These are phyloP conservation scores for Fusarium poae DNA, from an alignment of 2,329 filamentous ascomycete species.

Conservation along the genomic window DNA sequence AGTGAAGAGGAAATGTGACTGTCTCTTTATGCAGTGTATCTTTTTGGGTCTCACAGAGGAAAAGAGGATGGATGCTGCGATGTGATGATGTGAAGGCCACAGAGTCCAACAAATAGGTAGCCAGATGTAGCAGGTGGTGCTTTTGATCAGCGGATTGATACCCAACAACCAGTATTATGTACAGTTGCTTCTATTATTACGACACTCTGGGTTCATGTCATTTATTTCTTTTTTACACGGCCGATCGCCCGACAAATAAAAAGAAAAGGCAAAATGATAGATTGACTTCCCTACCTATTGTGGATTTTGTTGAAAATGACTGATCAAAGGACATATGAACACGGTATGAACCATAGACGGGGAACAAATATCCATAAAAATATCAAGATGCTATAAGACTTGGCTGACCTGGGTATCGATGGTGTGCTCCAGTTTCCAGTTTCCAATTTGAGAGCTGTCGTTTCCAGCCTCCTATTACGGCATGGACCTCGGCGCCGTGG, in stretches of 20 bases:
- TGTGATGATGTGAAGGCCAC: background rate
- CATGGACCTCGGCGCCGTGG: conserved; percentile 34
- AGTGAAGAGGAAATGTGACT: background rate
- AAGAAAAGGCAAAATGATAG: conserved; percentile 4
- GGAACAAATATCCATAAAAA: background rate
- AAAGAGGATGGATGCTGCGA: conserved; percentile 13
- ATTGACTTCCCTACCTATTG: background rate
- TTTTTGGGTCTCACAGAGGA: conserved; percentile 6
- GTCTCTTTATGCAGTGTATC: conserved; percentile 11
- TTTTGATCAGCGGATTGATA: conserved; percentile 19
- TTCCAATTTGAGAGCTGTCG: conserved; percentile 7
- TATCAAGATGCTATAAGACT: conserved; percentile 4
- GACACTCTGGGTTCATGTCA: background rate
- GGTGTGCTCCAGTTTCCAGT: conserved; percentile 39
- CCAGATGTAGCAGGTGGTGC: conserved; percentile 33
- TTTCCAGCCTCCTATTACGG: conserved; percentile 2
- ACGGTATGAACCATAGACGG: background rate
- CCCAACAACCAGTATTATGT: background rate
- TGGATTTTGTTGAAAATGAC: background rate
- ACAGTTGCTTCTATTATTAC: background rate
- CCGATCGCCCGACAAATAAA: conserved; percentile 31
- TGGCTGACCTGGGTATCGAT: conserved; percentile 31
- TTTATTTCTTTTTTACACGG: background rate
- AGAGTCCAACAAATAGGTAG: conserved; percentile 4
- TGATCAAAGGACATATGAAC: background rate